Evolutionary conservation across 805 yeast species (phyloP), one percentile per base, ranked within the genome.

Genomic region (Candida ulmi): DNA sequence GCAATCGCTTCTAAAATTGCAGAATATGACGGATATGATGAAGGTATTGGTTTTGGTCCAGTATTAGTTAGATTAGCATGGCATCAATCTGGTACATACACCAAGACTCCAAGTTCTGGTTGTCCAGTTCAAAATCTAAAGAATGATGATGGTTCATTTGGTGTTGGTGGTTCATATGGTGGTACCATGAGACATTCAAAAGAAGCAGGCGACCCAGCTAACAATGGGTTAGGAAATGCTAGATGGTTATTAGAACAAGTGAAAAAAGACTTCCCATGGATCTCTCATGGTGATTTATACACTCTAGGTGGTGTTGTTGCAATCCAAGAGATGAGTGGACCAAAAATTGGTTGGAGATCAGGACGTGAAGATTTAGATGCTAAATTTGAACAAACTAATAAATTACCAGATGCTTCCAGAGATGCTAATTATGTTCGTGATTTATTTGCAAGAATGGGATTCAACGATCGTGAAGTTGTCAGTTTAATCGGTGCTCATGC

Each of bases 41-140:
- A 78, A 47, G 78, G 76, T 28, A 77, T 80, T 19, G 82, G 80
- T 4, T 71, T 78, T 45, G 93, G 90, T 1, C 96, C 95, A 9
- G 77, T 82, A 13, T 65, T 87, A 30, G 77, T 87, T 18, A 76
- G 95, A 52, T 70, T 85, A 40, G 83, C 95, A 21, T 87, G 95
- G 95, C 95, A 87, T 58, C 75, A 82, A 27, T 74, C 86, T 41
- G 95, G 95, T n/a, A 84, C 93, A 16, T 88, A 70, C 60, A 87
- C 85, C 52, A 66, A 65, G 47, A 57, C 61, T 17, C 68, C 72
- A 26, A 13, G 28, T 34, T 70, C 71, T 13, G 71, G 71, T 55
- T 19, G 58, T 42, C 55, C 57, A 2, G 41, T 38, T 16, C 62
- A 64, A 8, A 29, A 35, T 8, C 21, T 43, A 24, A 43, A 41